Conservation (phyloP, 2,329 filamentous ascomycete genomes). For the Coniella vitis region DNA sequence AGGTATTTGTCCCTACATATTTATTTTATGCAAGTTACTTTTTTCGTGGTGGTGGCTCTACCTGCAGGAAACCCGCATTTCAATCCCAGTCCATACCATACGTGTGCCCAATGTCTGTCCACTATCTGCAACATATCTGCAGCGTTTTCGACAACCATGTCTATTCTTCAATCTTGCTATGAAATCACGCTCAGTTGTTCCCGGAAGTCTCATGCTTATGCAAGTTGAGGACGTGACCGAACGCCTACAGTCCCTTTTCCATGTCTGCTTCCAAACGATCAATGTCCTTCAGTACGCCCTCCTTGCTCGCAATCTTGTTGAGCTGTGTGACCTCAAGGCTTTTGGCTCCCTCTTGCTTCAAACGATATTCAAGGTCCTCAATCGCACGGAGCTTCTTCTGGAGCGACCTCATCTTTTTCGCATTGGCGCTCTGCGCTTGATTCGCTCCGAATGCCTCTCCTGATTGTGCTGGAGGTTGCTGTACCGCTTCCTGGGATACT, state of each 20-base stretch:
- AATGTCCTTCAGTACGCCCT: constrained; percentile 69
- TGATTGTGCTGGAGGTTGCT: constrained; percentile 20
- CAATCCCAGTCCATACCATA: background rate
- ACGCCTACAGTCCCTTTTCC: background rate
- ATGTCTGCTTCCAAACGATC: constrained; percentile 1
- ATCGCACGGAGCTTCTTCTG: constrained; percentile 98
- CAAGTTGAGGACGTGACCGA: background rate
- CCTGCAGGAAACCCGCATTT: background rate
- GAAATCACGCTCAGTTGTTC: too few species aligned
- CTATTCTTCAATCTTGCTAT: background rate
- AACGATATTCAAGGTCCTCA: constrained; percentile 95
- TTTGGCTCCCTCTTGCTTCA: constrained; percentile 61
- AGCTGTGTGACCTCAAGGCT: constrained; percentile 98
- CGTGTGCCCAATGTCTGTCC: constrained; percentile 3
- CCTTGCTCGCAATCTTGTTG: constrained; percentile 94
- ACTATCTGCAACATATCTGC: background rate
- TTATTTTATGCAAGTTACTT: background rate
- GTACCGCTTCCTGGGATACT: constrained; percentile 24
- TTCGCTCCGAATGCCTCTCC: constrained; percentile 37
- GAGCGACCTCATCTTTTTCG: constrained; percentile 90
- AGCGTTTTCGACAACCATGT: background rate
- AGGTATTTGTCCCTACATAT: background rate
- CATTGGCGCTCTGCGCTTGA: constrained; percentile 55
- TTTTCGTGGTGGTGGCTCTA: background rate
- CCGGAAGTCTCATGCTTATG: background rate